Evolutionary conservation across 1,284 basidiomycete species (phyloP), one percentile per base, ranked within the genome.

Genomic region (Tranzscheliella williamsii): DNA sequence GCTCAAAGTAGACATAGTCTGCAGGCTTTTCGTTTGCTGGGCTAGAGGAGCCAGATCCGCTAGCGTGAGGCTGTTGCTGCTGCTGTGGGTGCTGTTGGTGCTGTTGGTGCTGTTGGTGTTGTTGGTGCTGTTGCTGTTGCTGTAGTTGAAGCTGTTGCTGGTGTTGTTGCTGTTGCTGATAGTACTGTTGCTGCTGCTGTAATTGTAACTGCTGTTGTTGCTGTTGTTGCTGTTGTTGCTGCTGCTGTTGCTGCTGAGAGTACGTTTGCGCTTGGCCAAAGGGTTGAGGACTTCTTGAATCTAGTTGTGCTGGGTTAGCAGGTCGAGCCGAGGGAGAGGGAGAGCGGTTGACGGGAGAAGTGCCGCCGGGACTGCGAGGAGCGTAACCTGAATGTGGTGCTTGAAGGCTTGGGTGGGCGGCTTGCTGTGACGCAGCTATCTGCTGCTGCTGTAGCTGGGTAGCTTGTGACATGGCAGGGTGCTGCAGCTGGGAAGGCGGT

Each of bases 1-100:
- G 84, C 78, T 95, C 89, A 80, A 97, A 98, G 82, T 94, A 96
- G 70, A 97, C 92, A 80, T 98, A 90, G 80, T 89, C 86, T 20
- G 80, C 79, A 16, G 81, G 81, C 54, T 80, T 80, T 26, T 80
- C 79, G 70, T 51, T 62, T 44, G 46, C 30, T 7, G 39, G 58
- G 35, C 51, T 67, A 3, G 64, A 51, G 4, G 64, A 58, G n/a
- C 42, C 47, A 21, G 58, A 45, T 1, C 54, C 52, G 21, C 45
- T 42, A 15, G 48, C 37, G 44, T 45, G 44, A 15, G 38, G 37
- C 24, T 50, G 51, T 26, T 29, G 33, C 36, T 54, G 45, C 30
- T 50, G 47, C 32, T 48, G 60, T 8, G 51, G 52, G 11, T 60
- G 47, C n/a, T 49, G 54, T 7, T 44, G 42, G 7, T 53, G 44